Evolutionary conservation across 768 basidiomycete species (phyloP).

Genomic region (Lyophyllum decastes): DNA sequence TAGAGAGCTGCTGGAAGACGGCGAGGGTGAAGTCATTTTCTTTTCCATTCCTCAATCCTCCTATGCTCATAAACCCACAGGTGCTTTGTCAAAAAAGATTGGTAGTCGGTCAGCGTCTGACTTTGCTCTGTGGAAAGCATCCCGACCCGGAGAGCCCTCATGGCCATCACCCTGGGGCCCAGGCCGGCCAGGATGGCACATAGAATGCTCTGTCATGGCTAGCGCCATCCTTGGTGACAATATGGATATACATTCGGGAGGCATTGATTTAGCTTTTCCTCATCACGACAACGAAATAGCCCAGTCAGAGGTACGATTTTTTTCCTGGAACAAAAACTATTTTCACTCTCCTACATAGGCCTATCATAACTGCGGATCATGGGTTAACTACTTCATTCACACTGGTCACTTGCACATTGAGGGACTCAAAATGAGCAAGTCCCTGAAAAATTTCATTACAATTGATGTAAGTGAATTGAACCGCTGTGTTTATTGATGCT

Average conservation of each 20-base stretch:
- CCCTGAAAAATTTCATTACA: conserved; percentile 98
- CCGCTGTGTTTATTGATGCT: neutral
- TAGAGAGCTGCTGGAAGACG: conserved; percentile 83
- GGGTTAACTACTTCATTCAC: conserved; percentile 99
- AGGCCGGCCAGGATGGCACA: conserved; percentile 99
- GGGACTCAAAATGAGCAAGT: conserved; percentile 99
- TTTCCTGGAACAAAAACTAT: conserved; percentile 1
- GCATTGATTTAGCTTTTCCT: conserved; percentile 96
- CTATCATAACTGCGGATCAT: conserved; percentile 86
- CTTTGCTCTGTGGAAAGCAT: conserved; percentile 98
- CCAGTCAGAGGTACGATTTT: conserved; percentile 78
- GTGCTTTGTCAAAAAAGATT: conserved; percentile 42
- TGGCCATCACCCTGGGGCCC: conserved; percentile 97
- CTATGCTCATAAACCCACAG: conserved; percentile 21
- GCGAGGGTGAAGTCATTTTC: conserved; percentile 64
- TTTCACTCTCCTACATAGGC: conserved; percentile 52
- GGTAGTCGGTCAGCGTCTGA: conserved; percentile 84
- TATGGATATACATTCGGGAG: conserved; percentile 98
- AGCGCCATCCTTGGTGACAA: conserved; percentile 84
- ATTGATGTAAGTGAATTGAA: conserved; percentile 65
- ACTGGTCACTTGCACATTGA: conserved; percentile 98
- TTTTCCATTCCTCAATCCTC: neutral
- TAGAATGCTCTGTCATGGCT: conserved; percentile 99
- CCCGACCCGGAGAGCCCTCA: conserved; percentile 93
- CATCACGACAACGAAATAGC: conserved; percentile 99